Conservation (phyloP, 345 rosid genomes). For the Pistacia integerrima region DNA sequence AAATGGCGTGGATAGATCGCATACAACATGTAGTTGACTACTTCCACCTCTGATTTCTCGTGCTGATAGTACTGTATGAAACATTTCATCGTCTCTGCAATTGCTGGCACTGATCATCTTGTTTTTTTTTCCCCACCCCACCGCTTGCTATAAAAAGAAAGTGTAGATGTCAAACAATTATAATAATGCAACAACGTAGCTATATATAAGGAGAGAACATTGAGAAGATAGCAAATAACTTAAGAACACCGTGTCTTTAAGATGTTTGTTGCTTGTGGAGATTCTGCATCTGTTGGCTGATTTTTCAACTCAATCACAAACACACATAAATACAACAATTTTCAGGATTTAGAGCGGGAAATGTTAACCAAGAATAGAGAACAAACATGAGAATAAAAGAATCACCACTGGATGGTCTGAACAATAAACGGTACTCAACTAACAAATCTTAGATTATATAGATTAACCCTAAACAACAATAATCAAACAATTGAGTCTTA, state of each 20-base stretch:
- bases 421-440: too few relatives aligned
- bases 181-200: background rate
- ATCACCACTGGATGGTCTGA: too few relatives aligned
- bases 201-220: background rate
- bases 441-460: too few relatives aligned
- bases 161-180: background rate
- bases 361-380: too few relatives aligned
- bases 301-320: too few relatives aligned
- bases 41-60: background rate
- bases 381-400: too few relatives aligned
- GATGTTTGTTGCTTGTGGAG: background rate
- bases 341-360: too few relatives aligned
- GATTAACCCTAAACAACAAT: too few relatives aligned
- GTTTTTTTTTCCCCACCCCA: background rate
- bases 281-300: too few relatives aligned
- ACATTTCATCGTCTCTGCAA: background rate
- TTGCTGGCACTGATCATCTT: too few relatives aligned
- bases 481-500: too few relatives aligned
- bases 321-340: too few relatives aligned
- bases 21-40: conserved; percentile 8
- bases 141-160: background rate
- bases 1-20: background rate
- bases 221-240: background rate
- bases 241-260: background rate
- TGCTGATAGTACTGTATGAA: conserved; percentile 17